Evolutionary conservation across 2,329 filamentous ascomycete species (phyloP).

Genomic region (Aspergillus sp.): DNA sequence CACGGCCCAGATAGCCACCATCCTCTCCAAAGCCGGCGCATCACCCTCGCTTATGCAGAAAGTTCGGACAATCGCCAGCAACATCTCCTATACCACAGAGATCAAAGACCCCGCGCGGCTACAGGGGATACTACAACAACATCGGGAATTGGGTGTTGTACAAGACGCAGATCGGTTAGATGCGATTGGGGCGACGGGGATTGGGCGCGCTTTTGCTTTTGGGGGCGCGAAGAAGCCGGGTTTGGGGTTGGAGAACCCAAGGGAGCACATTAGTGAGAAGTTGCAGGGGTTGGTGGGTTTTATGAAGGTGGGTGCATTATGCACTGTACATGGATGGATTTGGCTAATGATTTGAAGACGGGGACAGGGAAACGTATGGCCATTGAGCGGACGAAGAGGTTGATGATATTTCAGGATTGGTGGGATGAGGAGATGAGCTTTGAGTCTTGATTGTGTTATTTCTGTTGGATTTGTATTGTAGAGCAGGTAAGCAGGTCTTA

Average conservation of each 20-base stretch:
- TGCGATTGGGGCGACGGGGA: conserved; percentile 78
- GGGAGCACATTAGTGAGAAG: conserved; percentile 73
- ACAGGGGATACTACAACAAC: conserved; percentile 50
- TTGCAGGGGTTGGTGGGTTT: conserved; percentile 56
- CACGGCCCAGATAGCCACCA: background rate
- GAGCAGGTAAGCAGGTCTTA: no score
- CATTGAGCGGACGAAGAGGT: conserved; percentile 41
- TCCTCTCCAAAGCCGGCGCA: conserved; percentile 24
- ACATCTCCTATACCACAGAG: conserved; percentile 74
- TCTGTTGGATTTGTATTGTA: no score
- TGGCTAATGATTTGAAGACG: conserved; percentile 33
- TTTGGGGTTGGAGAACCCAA: conserved; percentile 55
- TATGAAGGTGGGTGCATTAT: conserved; percentile 38
- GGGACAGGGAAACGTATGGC: conserved; percentile 46
- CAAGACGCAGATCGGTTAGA: conserved; percentile 93
- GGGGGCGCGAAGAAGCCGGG: conserved; percentile 51
- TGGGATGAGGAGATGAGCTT: conserved; percentile 46
- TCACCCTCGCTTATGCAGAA: conserved; percentile 1
- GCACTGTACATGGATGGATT: background rate
- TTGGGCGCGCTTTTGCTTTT: conserved; percentile 71
- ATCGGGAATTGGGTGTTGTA: conserved; percentile 72
- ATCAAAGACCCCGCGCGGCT: conserved; percentile 55
- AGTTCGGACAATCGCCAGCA: conserved; percentile 53
- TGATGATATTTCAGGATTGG: conserved; percentile 47
- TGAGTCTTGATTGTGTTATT: background rate